Percentiles rank a stretch among this genome's conserved stretches.
These are phyloP conservation scores for Phytopythium aichiense DNA, from an alignment of 352 stramenopile genomes.

Conservation along the genomic window DNA sequence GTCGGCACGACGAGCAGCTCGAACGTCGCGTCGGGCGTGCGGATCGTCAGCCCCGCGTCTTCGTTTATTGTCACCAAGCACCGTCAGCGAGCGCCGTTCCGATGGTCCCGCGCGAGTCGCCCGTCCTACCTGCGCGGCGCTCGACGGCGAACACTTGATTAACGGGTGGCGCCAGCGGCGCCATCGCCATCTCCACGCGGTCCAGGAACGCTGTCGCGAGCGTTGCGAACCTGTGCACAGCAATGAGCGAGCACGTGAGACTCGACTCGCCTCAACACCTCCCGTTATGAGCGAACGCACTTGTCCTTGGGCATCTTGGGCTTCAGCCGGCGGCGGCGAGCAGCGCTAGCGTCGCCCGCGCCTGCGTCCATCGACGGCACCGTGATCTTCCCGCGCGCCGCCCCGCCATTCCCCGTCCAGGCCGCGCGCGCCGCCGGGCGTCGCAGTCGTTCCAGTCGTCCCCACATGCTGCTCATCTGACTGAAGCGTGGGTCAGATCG, in stretches of 20 bases:
- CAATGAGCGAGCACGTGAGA: neutral
- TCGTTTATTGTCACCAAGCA: neutral
- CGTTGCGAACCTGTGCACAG: conserved; percentile 36
- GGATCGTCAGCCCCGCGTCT: conserved; percentile 46
- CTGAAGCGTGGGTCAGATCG: too few relatives aligned
- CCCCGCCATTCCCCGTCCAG: neutral
- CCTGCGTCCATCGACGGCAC: conserved; percentile 14
- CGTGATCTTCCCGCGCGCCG: conserved; percentile 29
- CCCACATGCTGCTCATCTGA: too few relatives aligned
- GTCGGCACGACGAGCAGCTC: conserved; percentile 43
- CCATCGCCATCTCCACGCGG: conserved; percentile 51
- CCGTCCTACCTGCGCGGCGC: conserved; percentile 25
- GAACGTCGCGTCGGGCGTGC: conserved; percentile 52
- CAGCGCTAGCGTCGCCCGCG: conserved; percentile 5
- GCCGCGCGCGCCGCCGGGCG: neutral
- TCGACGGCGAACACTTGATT: conserved; percentile 58
- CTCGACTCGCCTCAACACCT: neutral
- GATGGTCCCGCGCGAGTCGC: neutral
- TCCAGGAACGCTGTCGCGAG: conserved; percentile 58
- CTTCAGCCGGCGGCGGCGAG: conserved; percentile 32
- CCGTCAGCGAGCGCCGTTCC: neutral
- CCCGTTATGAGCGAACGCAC: conserved; percentile 19
- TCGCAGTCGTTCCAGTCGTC: neutral
- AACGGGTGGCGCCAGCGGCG: conserved; percentile 53
- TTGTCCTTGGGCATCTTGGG: conserved; percentile 53